phyloP scores from a whole-genome alignment of 176 grass and related monocot genomes.

The Avena insularis region DNA sequence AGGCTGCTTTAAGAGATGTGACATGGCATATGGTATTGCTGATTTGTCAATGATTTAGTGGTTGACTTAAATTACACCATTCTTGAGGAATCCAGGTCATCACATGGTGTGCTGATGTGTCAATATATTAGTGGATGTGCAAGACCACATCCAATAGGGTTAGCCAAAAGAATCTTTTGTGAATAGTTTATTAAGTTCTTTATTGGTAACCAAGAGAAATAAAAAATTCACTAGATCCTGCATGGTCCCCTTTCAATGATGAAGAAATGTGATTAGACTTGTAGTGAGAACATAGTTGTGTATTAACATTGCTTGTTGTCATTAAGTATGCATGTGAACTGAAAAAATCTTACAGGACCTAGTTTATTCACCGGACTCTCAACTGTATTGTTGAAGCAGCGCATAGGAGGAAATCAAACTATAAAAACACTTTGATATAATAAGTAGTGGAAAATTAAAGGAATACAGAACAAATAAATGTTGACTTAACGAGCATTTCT shows the following conservation, averaged over 20 bases:
- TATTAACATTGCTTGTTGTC: background rate
- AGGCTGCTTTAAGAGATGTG: background rate
- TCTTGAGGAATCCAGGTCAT: background rate
- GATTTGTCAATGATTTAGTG: slow-evolving; percentile 40
- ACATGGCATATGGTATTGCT: background rate
- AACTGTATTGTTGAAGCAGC: no score
- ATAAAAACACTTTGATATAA: background rate
- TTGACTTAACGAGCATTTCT: background rate
- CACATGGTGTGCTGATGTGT: slow-evolving; percentile 12
- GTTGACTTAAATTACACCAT: background rate
- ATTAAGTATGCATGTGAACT: background rate
- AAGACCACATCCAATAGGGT: slow-evolving; percentile 17
- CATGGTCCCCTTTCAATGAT: slow-evolving; percentile 3
- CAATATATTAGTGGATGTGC: slow-evolving; percentile 9
- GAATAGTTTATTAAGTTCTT: slow-evolving; percentile 21
- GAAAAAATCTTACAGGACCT: background rate
- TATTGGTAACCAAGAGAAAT: background rate
- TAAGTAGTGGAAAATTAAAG: background rate
- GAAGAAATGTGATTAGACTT: background rate
- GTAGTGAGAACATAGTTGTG: background rate
- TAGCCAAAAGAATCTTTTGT: slow-evolving; percentile 12
- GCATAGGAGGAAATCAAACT: no score
- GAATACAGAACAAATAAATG: background rate
- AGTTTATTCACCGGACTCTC: no score
- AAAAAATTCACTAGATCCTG: slow-evolving; percentile 2